phyloP scores from a whole-genome alignment of 257 asterid species.

The Striga asiatica region DNA sequence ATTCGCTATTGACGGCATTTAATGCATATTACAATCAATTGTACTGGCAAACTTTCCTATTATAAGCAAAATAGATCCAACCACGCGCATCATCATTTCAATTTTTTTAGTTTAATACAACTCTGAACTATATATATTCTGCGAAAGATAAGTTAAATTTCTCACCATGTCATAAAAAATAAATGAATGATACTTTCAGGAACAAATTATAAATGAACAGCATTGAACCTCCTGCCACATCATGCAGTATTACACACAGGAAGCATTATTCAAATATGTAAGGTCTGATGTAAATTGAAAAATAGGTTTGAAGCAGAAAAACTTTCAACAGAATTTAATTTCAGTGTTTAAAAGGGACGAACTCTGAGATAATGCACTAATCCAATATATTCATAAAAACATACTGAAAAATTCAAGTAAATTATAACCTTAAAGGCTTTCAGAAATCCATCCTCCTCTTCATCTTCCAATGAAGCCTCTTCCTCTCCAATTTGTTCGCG shows the following conservation, averaged over 20 bases:
- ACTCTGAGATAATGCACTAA: neutral
- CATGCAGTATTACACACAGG: too few species aligned
- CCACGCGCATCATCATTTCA: slow-evolving; percentile 1
- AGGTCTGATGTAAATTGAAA: too few species aligned
- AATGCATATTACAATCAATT: neutral
- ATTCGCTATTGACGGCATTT: neutral
- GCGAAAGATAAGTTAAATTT: too few species aligned
- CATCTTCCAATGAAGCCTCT: slow-evolving; percentile 71
- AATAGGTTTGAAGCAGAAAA: neutral
- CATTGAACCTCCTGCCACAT: too few species aligned
- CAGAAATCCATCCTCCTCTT: slow-evolving; percentile 85
- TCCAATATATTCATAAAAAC: neutral
- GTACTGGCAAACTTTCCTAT: neutral
- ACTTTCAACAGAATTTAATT: neutral
- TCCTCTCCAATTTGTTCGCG: slow-evolving; percentile 84
- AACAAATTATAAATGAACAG: too few species aligned
- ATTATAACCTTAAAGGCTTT: slow-evolving; percentile 86
- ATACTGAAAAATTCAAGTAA: slow-evolving; percentile 7
- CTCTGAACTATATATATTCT: neutral
- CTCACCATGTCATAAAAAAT: too few species aligned
- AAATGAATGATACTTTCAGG: too few species aligned
- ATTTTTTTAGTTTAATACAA: neutral
- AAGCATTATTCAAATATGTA: too few species aligned
- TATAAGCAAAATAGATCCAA: neutral
- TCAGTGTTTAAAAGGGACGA: too few species aligned